Evolutionary conservation across 2,329 filamentous ascomycete genomes (phyloP), one percentile per base, ranked within the genome.

Genomic region (Aspergillus sp.): DNA sequence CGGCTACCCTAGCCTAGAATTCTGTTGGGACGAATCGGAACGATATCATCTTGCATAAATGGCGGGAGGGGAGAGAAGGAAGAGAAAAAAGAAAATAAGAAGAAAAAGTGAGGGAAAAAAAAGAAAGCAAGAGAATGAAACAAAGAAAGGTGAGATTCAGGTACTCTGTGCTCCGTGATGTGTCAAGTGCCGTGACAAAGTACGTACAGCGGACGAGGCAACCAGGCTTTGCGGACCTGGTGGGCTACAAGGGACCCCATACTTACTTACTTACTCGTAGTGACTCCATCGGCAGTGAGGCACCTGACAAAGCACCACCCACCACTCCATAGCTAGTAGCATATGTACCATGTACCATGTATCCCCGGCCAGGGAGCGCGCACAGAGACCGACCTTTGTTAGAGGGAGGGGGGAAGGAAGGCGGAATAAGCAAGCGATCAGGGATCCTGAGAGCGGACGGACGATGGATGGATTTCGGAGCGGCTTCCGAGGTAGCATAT

Each of bases 401-500:
- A 27, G 44, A 49, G 44, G 15, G 30, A 41, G 53, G 48, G 36
- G 23, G 8, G 21, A 53, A 39, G 39, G 57, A 27, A 27, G 25
- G 25, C 25, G 32, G 49, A 58, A 48, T 36, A 39, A 56, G 30
- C 41, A 49, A 49, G 19, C 21, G 47, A 50, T 50, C 47, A 50
- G 47, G 47, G 47, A 50, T 50, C 21, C 44, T 13, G 23, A 48
- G 13, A 15, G 44, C 44, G 44, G 44, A 48, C 44, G 44, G 44
- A 10, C 25, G 47, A 54, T 53, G 59, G 59, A 64, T 62, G 32
- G 58, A 50, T 58, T 36, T 66, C 65, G 64, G 64, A 59, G 60
- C 54, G 52, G 53, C 59, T 62, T 62, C 62, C 65, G 64, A 64
- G 60, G 62, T 61, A 63, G 62, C 62, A 64, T 66, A 66, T 66